Base-by-base conservation (phyloP, 1,284 basidiomycete genomes). In the Athelia psychrophila region DNA sequence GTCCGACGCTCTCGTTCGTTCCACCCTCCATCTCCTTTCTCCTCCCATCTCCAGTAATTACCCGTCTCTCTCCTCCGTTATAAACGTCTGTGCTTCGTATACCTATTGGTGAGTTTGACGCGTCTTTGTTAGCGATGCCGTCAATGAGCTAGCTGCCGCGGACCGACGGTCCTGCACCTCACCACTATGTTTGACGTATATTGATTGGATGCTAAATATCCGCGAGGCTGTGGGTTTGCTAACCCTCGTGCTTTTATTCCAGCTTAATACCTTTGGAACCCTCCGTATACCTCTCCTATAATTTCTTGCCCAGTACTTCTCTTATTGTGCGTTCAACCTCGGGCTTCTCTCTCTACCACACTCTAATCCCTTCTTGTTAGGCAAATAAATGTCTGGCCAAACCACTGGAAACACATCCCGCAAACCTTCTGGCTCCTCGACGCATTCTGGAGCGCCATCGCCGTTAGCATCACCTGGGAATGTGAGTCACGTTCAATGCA, bases 401-500 rank as follows among this genome's bases (percentile, higher is more conserved):
- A 63, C 65, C 60, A 63, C 66, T 68, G 77, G 75, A 53, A 70
- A 74, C 54, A 73, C 78, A 44, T 77, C 82, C 30, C 79, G 83
- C 63, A 86, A 86, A 63, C 81, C 83, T 46, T 86, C 86, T 47
- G 79, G 78, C 52, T 84, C 85, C 24, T 84, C 86, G 25, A 77
- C 77, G 18, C 82, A 79, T 51, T 86, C 86, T 49, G 72, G 73
- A 47, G 73, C 75, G 30, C 85, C 79, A 59, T 88, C 86, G 2
- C 84, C 84, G 0, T 71, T 78, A 44, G 68, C 69, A 47, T 82
- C 83, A 24, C 79, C 83, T 6, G 73, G 69, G 60, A 76, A 78
- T 63, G 85, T 87, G 66, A 57, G 76, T 67, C 51, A 60, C 57
- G 3, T 8, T 24, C 18, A 33, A 27, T 25, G 45, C 24, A 58